A percentile compares a stretch with the other conserved stretches of the same genome.
Conservation (phyloP, 2,329 filamentous ascomycete genomes). For the Aureobasidium sp. region DNA sequence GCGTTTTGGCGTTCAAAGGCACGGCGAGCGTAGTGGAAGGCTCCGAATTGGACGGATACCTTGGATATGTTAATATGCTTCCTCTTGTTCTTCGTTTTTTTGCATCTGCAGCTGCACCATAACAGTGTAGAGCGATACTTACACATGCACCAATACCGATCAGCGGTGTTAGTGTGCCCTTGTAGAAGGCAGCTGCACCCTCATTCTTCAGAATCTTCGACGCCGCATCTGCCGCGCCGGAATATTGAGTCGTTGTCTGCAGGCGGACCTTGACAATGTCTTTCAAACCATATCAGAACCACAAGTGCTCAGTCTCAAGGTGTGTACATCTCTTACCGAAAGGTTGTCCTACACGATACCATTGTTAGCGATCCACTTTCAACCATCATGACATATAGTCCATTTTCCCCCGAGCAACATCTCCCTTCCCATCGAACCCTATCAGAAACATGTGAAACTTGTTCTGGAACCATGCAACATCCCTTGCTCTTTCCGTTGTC, state of each 20-base stretch:
- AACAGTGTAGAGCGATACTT: constrained; percentile 18
- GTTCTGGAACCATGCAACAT: neutral
- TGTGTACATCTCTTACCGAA: constrained; percentile 45
- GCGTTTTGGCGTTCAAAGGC: constrained; percentile 70
- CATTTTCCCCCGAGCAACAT: neutral
- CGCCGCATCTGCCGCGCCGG: constrained; percentile 70
- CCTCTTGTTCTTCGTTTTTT: neutral
- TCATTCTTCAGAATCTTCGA: constrained; percentile 79
- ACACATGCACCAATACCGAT: constrained; percentile 95
- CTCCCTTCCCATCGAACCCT: too few relatives aligned
- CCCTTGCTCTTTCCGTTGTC: neutral
- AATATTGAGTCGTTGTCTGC: constrained; percentile 78
- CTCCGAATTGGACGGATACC: constrained; percentile 92
- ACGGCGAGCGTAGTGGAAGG: constrained; percentile 86
- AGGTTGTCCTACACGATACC: constrained; percentile 45
- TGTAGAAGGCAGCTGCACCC: constrained; percentile 90
- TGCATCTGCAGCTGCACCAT: neutral
- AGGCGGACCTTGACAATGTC: constrained; percentile 97
- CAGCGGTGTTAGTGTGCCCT: constrained; percentile 88
- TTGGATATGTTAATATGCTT: constrained; percentile 17
- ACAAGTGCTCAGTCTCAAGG: neutral
- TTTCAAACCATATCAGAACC: constrained; percentile 21
- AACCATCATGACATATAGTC: neutral
- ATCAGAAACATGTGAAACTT: neutral
- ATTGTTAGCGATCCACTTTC: neutral